Evolutionary conservation across 306 rosid genomes (phyloP).

Genomic region (Luffa aegyptiaca): DNA sequence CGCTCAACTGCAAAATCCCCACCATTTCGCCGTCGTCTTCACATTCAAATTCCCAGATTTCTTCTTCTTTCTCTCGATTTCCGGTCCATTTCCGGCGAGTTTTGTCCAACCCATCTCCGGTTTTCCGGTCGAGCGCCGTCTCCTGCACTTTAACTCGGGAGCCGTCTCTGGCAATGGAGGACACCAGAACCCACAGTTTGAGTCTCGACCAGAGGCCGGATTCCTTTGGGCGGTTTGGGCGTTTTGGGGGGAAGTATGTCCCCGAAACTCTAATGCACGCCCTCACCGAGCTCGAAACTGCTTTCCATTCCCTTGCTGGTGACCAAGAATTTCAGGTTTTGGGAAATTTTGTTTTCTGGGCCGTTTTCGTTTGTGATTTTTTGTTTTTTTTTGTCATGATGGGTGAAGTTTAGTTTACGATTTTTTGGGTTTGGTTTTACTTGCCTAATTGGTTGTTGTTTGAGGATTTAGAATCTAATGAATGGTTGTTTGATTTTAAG

Average conservation of each 20-base stretch:
- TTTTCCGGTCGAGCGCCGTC: slow-evolving; percentile 13
- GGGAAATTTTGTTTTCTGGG: neutral
- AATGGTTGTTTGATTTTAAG: neutral
- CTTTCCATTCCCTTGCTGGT: slow-evolving; percentile 52
- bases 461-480: neutral
- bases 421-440: neutral
- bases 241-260: slow-evolving; percentile 86
- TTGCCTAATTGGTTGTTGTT: neutral
- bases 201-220: slow-evolving; percentile 49
- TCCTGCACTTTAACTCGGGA: slow-evolving; percentile 44
- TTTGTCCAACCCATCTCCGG: slow-evolving; percentile 18
- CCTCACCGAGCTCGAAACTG: slow-evolving; percentile 71
- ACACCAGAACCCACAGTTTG: neutral
- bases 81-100: slow-evolving; percentile 22
- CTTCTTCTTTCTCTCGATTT: slow-evolving; percentile 12
- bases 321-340: slow-evolving; percentile 76
- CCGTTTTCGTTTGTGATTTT: neutral
- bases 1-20: slow-evolving; percentile 20
- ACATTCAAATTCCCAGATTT: slow-evolving; percentile 20
- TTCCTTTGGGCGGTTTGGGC: slow-evolving; percentile 80
- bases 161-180: slow-evolving; percentile 26
- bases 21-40: slow-evolving; percentile 1
- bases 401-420: neutral
- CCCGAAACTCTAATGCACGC: slow-evolving; percentile 95
- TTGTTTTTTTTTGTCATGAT: neutral